Evolutionary conservation across 192 early-diverging fungal genomes (phyloP).

Genomic region (Phlyctochytrium planicorne): DNA sequence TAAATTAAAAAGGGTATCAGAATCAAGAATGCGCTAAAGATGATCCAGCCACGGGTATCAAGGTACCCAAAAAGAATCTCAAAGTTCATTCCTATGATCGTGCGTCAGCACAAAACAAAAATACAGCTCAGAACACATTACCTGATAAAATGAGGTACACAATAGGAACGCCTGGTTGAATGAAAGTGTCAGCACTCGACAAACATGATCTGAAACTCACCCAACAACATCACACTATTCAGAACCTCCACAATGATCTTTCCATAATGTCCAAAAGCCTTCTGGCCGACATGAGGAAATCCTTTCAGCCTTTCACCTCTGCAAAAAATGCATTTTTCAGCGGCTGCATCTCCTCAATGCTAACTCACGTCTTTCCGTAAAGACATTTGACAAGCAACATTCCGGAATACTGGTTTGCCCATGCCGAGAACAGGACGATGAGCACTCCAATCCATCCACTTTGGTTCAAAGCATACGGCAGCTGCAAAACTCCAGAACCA

Average conservation of each 20-base stretch:
- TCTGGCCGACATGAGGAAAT: conserved; percentile 55
- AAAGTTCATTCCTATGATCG: conserved; percentile 70
- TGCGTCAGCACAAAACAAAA: no score
- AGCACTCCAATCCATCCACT: conserved; percentile 76
- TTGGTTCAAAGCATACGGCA: conserved; percentile 74
- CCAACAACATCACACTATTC: conserved; percentile 65
- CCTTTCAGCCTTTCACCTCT: conserved; percentile 38
- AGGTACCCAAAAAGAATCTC: conserved; percentile 55
- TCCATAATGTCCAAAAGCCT: conserved; percentile 70
- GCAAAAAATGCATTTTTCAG: not conserved
- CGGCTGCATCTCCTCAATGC: not conserved
- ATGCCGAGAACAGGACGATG: conserved; percentile 67
- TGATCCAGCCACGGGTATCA: conserved; percentile 60
- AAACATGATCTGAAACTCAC: conserved; percentile 20
- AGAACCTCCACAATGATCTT: conserved; percentile 60
- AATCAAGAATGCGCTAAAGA: conserved; percentile 56
- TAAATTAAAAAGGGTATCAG: conserved; percentile 73
- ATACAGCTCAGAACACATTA: no score
- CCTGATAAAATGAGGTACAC: conserved; percentile 68
- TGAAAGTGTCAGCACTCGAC: conserved; percentile 5
- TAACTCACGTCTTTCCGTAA: conserved; percentile 61
- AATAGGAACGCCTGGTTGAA: conserved; percentile 23
- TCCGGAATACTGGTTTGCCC: conserved; percentile 71
- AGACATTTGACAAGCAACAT: conserved; percentile 71
- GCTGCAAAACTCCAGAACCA: conserved; percentile 78